Base-by-base conservation (phyloP, 352 stramenopile species). In the Plasmopara viticola region DNA sequence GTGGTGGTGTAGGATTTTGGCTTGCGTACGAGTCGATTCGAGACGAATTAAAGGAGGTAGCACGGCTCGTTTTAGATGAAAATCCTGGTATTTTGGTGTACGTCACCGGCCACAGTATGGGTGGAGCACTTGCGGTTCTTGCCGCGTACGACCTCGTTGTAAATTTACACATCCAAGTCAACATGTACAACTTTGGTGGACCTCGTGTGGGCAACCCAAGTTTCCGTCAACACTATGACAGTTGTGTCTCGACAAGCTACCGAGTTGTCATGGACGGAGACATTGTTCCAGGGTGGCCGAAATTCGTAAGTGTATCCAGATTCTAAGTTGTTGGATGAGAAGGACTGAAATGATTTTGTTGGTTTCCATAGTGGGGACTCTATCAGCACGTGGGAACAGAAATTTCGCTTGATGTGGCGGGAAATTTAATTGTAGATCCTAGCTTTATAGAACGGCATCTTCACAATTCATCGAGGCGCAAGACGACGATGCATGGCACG, bases 101-200 rank as follows among this genome's bases (percentile, higher is more conserved):
- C 58, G 62, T 97, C 9, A 96, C 88, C 9, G 94, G 94, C 0
- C 92, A 98, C 64, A 95, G 79, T 44, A 85, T 98, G 59, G 94
- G 94, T 17, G 94, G 87, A 9, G 86, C 87, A 5, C 66, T 98
- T 20, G 88, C 94, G 0, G 84, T 95, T 12, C 63, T 98, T 14
- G 84, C 79, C 28, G 85, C 83, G 4, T 93, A 94, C 55, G 85
- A 95, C 53, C 65, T 92, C 14, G 80, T 81, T 2, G 76, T 88
- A 45, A 89, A 90, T 60, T 89, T 90, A 56, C 89, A 62, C 58
- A 89, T 90, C 67, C 74, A 82, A 58, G 74, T 95, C 47, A 79
- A 68, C 56, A 94, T 96, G 85, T 95, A 94, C 62, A 96, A 90
- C 61, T 96, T 96, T 49, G 86, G 86, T 17, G 79, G 77, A 0